These are phyloP conservation scores for Botrytis sinoallii DNA, from an alignment of 2,329 filamentous ascomycete genomes.

Conservation along the genomic window DNA sequence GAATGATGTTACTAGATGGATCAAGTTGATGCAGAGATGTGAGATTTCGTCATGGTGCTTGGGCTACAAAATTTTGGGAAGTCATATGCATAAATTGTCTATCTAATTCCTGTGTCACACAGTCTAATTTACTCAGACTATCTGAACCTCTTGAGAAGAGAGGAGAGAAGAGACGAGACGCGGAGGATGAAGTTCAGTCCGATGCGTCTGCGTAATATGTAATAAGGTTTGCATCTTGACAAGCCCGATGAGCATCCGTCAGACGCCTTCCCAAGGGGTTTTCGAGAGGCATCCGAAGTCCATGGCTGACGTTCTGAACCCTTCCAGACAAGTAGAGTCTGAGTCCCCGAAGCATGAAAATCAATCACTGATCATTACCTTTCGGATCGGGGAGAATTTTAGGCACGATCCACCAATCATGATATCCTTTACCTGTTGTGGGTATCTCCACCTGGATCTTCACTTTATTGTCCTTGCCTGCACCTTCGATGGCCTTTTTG, in stretches of 20 bases:
- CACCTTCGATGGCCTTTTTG: conserved; percentile 52
- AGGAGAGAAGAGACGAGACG: background rate
- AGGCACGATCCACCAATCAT: conserved; percentile 65
- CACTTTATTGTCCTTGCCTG: conserved; percentile 30
- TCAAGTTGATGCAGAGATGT: background rate
- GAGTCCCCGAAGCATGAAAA: background rate
- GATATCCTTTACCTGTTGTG: conserved; percentile 52
- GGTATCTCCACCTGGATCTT: conserved; percentile 52
- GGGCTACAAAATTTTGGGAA: background rate
- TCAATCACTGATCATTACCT: background rate
- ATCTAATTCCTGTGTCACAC: background rate
- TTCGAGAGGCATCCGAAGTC: background rate
- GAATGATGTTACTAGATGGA: background rate
- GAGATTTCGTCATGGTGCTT: background rate
- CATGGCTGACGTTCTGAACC: background rate
- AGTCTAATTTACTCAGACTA: too few species aligned
- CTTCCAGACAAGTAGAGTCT: background rate
- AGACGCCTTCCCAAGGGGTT: background rate
- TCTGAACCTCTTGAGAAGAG: background rate
- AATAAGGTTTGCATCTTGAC: background rate
- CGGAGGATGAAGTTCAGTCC: background rate
- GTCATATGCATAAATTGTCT: background rate
- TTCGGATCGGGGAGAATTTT: conserved; percentile 29
- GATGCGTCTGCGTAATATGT: background rate
- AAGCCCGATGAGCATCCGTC: background rate